Evolutionary conservation across 148 eudicot species (phyloP).

Genomic region (Tetragonia tetragonoides): DNA sequence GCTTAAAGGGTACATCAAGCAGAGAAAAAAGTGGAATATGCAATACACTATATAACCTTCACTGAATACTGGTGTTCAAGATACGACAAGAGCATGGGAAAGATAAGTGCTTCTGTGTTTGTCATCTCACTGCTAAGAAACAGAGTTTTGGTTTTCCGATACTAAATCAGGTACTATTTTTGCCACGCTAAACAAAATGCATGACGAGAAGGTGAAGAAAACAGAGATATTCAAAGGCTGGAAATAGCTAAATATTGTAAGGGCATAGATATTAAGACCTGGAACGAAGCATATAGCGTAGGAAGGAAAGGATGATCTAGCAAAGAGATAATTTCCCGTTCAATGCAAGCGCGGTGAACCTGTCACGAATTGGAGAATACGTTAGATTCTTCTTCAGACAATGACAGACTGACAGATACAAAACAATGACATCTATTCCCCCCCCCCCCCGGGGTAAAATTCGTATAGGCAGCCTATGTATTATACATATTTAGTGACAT

Average conservation of each 20-base stretch:
- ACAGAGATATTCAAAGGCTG: neutral
- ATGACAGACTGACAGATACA: neutral
- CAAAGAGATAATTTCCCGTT: slow-evolving; percentile 82
- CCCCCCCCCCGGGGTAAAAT: neutral
- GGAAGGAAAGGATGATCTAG: slow-evolving; percentile 98
- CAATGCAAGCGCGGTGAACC: slow-evolving; percentile 98
- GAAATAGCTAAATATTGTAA: neutral
- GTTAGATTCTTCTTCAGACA: slow-evolving; percentile 17
- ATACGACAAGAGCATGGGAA: neutral
- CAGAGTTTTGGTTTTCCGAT: neutral
- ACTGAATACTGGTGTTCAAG: neutral
- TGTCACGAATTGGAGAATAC: slow-evolving; percentile 36
- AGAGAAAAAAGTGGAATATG: neutral
- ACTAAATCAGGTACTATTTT: neutral
- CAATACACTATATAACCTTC: neutral
- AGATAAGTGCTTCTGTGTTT: neutral
- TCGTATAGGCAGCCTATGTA: too few species aligned
- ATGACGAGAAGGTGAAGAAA: neutral
- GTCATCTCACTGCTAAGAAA: neutral
- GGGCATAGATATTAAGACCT: slow-evolving; percentile 42
- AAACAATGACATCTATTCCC: neutral
- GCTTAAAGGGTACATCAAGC: neutral
- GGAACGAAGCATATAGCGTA: slow-evolving; percentile 82
- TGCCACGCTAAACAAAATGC: neutral
- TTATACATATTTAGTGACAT: too few species aligned